Evolutionary conservation across 139 green algal genomes (phyloP), one percentile per base, ranked within the genome.

Genomic region (Picochlorum sp.): DNA sequence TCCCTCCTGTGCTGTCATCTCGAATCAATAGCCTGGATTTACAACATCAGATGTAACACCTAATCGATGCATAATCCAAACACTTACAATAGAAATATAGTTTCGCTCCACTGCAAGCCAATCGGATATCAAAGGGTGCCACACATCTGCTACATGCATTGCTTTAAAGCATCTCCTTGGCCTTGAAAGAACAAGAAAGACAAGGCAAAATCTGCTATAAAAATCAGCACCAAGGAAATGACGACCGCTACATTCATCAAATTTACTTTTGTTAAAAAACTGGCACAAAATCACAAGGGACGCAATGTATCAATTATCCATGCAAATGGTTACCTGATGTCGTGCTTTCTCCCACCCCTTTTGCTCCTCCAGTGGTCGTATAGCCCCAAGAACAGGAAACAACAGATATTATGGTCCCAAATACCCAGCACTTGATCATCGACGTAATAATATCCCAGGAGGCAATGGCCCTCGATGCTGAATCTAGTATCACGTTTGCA

Each of bases 281-380:
- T 18, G 18, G 18, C 18, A 47, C 39, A 47, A 18, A 25, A 47
- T 25, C 18, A 47, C 18, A 18, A 18, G 18, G 39, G 18, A 47
- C 18, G 18, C 18, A 47, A 47, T 18, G 18, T 47, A 47, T 25
- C 18, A 18, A 47, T 47, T 25, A 47, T n/a, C n/a, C n/a, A n/a
- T n/a, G n/a, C n/a, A n/a, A n/a, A n/a, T n/a, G n/a, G n/a, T n/a
- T n/a, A n/a, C n/a, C n/a, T 50, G 55, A 88, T 13, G 93, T 99
- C 40, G 93, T 99, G 40, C 77, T 89, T 70, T 97, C 89, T 20
- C 93, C 93, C 28, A 99, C 93, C 7, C 93, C 93, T 74, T 99
- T 99, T 47, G 93, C 93, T 2, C 93, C 93, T n/a, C 93, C 93
- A 2, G 68, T 85, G 16, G 93, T 99, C 25, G 93, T 99, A 73